Conservation (phyloP, 1,284 basidiomycete species). For the Ceratobasidium sp. region DNA sequence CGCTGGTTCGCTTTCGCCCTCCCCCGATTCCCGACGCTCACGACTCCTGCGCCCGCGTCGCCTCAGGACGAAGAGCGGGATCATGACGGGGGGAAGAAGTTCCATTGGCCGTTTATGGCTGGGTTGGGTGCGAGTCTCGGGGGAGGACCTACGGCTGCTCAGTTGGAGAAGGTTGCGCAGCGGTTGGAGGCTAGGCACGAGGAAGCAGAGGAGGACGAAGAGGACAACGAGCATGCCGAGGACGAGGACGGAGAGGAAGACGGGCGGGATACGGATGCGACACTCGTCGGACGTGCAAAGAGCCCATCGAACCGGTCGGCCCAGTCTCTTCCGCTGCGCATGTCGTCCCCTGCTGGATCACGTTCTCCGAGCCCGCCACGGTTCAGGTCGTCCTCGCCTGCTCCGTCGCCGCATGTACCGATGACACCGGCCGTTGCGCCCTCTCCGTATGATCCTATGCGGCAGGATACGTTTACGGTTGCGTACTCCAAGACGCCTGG, state of each 20-base stretch:
- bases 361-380: not conserved
- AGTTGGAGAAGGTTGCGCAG: slow-evolving; percentile 29
- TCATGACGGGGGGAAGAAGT: slow-evolving; percentile 34
- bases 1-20: slow-evolving; percentile 39
- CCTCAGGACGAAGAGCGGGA: slow-evolving; percentile 31
- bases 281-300: not conserved
- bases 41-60: slow-evolving; percentile 2
- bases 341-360: not conserved
- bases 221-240: not conserved
- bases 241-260: not conserved
- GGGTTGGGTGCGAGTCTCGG: slow-evolving; percentile 30
- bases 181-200: slow-evolving; percentile 11
- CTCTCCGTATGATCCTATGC: slow-evolving; percentile 48
- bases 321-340: slow-evolving; percentile 11
- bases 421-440: not conserved
- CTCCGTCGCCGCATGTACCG: not conserved
- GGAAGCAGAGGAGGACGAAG: not conserved
- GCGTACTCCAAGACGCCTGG: slow-evolving; percentile 68
- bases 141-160: slow-evolving; percentile 27
- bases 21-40: not conserved
- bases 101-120: slow-evolving; percentile 42
- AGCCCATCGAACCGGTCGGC: slow-evolving; percentile 12
- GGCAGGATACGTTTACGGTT: slow-evolving; percentile 63
- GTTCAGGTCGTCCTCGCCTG: not conserved
- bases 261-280: not conserved